phyloP scores from a whole-genome alignment of 495 filamentous ascomycete genomes.

The Geoglossum glabrum region DNA sequence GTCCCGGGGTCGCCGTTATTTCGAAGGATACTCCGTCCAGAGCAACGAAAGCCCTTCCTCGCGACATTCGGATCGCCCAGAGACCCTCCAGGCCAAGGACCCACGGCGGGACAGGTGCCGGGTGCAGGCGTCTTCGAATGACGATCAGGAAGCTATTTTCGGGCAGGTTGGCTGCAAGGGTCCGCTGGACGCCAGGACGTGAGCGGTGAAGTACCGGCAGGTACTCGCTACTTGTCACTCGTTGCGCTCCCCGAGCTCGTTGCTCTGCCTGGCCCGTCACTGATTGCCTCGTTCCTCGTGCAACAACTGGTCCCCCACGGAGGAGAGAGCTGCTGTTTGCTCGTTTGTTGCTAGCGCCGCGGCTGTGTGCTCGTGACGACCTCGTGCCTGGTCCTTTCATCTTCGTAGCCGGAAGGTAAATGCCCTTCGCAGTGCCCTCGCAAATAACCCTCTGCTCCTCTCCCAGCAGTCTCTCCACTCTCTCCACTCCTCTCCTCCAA shows the following conservation, averaged over 20 bases:
- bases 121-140: neutral
- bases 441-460: neutral
- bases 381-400: neutral
- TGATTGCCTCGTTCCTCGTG: too few relatives aligned
- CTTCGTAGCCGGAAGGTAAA: neutral
- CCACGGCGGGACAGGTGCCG: neutral
- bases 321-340: neutral
- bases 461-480: neutral
- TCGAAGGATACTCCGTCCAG: too few relatives aligned
- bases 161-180: neutral
- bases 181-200: neutral
- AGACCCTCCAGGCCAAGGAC: too few relatives aligned
- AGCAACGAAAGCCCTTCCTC: too few relatives aligned
- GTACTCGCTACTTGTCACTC: neutral
- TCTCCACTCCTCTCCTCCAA: neutral
- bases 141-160: neutral
- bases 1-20: neutral
- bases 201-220: neutral
- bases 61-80: neutral
- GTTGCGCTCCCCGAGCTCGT: too few relatives aligned
- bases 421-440: too few relatives aligned
- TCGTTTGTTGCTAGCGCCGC: neutral
- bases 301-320: too few relatives aligned
- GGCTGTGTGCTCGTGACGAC: neutral
- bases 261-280: too few relatives aligned